Evolutionary conservation across 164 flowering plant genomes (phyloP), one percentile per base, ranked within the genome.

Genomic region (Annona squamosa): DNA sequence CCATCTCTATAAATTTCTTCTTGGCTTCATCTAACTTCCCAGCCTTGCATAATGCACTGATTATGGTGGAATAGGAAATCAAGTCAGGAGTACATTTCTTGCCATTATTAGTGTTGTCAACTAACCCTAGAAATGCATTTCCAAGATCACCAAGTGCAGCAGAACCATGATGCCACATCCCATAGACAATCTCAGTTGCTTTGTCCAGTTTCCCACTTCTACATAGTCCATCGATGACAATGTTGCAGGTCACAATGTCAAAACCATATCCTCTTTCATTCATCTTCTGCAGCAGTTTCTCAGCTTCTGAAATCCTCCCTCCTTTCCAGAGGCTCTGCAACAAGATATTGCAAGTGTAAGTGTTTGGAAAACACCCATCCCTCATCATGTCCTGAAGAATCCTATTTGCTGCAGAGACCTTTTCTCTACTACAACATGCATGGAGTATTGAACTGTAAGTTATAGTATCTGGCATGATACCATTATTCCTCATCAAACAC

Each of bases 11-110:
- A 59, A 95, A 88, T 84, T 82, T 89, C 81, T 81, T 87, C 77
- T 91, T 93, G 48, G 98, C 99, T 83, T 90, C 98, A 74, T 88
- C 93, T 47, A 91, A 75, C 82, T 85, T 87, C 73, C 92, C 94
- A 73, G 81, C 89, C 79, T 83, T 89, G 87, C 97, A 89, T 63
- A 93, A 79, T 5, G 81, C 91, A 77, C 80, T 79, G 45, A 95
- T 88, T 67, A 95, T 74, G 46, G 84, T 90, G 19, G 98, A 83
- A 79, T 95, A 95, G 1, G 97, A 88, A 68, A 90, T 74, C 81
- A 90, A 74, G 81, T 95, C 91, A 63, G 98, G 99, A 69, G 80
- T 4, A 74, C 96, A 90, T 79, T 82, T 88, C 52, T 83, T 88
- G 75, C 79, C 79, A 74, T 72, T 79, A 62, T 80, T 74, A 47